phyloP scores from a whole-genome alignment of 116 monocot species.

The Cymodocea nodosa region DNA sequence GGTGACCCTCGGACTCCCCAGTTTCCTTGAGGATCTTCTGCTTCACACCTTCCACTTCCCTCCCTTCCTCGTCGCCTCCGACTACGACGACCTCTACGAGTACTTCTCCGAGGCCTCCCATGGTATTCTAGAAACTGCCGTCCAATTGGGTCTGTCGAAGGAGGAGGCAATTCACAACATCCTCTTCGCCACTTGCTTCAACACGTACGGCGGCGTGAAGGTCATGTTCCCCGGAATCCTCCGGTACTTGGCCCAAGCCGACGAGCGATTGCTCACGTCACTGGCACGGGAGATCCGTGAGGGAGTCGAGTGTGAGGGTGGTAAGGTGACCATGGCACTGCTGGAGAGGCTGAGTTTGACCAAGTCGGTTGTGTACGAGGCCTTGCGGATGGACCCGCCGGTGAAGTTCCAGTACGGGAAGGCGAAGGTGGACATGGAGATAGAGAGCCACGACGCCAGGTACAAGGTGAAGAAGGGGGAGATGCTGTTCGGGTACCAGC shows the following conservation, averaged over 20 bases:
- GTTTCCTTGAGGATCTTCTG: conserved; percentile 39
- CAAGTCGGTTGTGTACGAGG: conserved; percentile 65
- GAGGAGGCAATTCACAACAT: conserved; percentile 57
- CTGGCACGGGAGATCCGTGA: conserved; percentile 31
- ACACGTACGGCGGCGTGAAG: conserved; percentile 47
- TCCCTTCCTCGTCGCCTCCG: conserved; percentile 15
- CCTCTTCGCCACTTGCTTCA: conserved; percentile 47
- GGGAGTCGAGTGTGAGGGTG: conserved; percentile 25
- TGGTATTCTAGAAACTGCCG: conserved; percentile 18
- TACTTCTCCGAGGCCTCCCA: conserved; percentile 28
- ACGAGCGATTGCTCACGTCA: conserved; percentile 16
- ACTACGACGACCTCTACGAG: conserved; percentile 36
- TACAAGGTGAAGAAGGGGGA: conserved; percentile 55
- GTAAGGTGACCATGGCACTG: conserved; percentile 28
- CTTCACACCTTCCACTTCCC: conserved; percentile 48
- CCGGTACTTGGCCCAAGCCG: conserved; percentile 22
- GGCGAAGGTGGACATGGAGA: conserved; percentile 46
- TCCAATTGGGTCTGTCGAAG: conserved; percentile 27
- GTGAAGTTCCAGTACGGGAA: conserved; percentile 65
- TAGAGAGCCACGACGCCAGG: conserved; percentile 60
- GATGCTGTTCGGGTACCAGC: conserved; percentile 65
- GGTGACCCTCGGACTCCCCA: conserved; percentile 35
- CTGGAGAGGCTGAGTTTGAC: conserved; percentile 56
- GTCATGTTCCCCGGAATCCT: conserved; percentile 38
- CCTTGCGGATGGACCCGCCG: conserved; percentile 65